A percentile compares a stretch with the other conserved stretches of the same genome.
Conservation (phyloP, 192 early-diverging fungal genomes). For the Backusella tuberculispora region DNA sequence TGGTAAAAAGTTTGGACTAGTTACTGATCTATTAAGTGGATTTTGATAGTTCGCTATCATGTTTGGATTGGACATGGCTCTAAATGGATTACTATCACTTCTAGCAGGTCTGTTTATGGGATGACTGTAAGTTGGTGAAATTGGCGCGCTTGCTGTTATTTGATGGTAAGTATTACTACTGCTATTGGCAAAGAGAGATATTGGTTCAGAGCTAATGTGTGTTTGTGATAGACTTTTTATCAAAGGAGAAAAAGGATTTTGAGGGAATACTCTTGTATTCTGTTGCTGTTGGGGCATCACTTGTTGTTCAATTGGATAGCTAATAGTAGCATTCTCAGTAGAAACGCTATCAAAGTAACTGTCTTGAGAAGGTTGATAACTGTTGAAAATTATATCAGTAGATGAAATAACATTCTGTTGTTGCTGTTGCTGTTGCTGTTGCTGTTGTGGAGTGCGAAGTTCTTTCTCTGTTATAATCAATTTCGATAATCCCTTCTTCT, state of each 20-base stretch:
- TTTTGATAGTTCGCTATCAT: neutral
- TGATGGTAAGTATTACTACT: neutral
- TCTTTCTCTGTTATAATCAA: neutral
- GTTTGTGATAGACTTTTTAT: neutral
- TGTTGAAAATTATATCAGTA: neutral
- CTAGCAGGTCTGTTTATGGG: neutral
- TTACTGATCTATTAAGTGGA: neutral
- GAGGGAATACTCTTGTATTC: neutral
- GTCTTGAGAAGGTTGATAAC: neutral
- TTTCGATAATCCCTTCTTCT: neutral
- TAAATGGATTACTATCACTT: conserved; percentile 7
- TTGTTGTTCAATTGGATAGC: neutral
- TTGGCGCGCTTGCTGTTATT: neutral
- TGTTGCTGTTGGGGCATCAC: neutral
- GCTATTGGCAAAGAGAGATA: neutral
- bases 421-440: no score
- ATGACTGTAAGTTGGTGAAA: neutral
- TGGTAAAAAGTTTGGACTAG: neutral
- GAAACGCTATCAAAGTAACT: neutral
- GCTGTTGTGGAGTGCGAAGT: neutral
- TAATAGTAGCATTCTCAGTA: neutral
- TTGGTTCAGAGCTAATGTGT: neutral
- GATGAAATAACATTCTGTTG: neutral
- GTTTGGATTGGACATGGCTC: neutral
- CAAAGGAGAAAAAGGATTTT: neutral